Evolutionary conservation across 2,329 filamentous ascomycete genomes (phyloP).

Genomic region (Diplocarpon mali): DNA sequence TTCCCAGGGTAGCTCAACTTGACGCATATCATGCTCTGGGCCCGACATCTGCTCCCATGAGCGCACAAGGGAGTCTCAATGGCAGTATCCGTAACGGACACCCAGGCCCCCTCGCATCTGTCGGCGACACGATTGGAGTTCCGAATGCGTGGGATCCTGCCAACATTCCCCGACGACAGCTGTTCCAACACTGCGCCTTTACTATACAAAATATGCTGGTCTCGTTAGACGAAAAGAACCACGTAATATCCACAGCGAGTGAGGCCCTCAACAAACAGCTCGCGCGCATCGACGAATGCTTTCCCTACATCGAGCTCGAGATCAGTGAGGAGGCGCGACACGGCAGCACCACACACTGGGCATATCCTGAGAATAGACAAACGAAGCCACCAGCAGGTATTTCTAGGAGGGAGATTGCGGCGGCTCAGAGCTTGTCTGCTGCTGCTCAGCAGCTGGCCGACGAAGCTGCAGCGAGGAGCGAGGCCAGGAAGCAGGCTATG

Average conservation of each 20-base stretch:
- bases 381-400: slow-evolving; percentile 56
- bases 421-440: slow-evolving; percentile 55
- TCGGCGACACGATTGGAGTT: slow-evolving; percentile 34
- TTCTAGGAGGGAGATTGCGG: slow-evolving; percentile 66
- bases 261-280: slow-evolving; percentile 81
- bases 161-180: slow-evolving; percentile 56
- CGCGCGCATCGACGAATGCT: slow-evolving; percentile 73
- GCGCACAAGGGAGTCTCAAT: slow-evolving; percentile 24
- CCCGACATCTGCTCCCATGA: slow-evolving; percentile 20
- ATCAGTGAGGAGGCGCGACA: slow-evolving; percentile 91
- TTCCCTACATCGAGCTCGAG: slow-evolving; percentile 75
- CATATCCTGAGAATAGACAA: slow-evolving; percentile 76
- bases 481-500: slow-evolving; percentile 72
- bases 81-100: slow-evolving; percentile 24
- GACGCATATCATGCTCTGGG: slow-evolving; percentile 22
- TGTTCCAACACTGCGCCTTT: slow-evolving; percentile 68
- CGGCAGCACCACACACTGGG: slow-evolving; percentile 89
- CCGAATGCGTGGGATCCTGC: slow-evolving; percentile 40
- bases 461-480: slow-evolving; percentile 74
- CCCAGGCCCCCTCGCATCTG: slow-evolving; percentile 19
- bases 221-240: slow-evolving; percentile 93
- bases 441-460: slow-evolving; percentile 70
- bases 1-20: slow-evolving; percentile 32
- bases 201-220: slow-evolving; percentile 77
- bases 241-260: slow-evolving; percentile 87